phyloP scores from a whole-genome alignment of 2,329 filamentous ascomycete genomes.

The Phialocephala subalpina region DNA sequence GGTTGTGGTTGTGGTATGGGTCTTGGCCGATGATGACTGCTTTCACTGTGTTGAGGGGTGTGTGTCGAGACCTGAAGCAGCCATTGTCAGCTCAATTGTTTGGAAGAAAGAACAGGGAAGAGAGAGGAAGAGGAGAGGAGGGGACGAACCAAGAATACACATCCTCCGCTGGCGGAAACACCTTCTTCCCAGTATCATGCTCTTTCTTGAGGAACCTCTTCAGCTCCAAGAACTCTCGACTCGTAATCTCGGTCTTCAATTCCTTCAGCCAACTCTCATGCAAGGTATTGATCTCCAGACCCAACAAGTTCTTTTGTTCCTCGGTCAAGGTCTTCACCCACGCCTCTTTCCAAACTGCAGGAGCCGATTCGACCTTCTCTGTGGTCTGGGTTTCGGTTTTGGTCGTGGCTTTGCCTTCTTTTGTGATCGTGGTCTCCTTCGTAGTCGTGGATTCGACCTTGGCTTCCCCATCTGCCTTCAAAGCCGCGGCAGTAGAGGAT shows the following conservation, averaged over 20 bases:
- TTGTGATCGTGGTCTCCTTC: too few relatives aligned
- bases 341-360: conserved; percentile 68
- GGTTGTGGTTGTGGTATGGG: conserved; percentile 94
- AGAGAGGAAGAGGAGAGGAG: conserved; percentile 6
- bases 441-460: too few relatives aligned
- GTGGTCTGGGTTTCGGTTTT: too few relatives aligned
- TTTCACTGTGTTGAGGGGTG: conserved; percentile 87
- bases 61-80: conserved; percentile 82
- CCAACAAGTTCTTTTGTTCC: conserved; percentile 84
- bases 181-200: conserved; percentile 73
- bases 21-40: conserved; percentile 95
- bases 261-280: conserved; percentile 91
- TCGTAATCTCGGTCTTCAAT: conserved; percentile 85
- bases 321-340: conserved; percentile 83
- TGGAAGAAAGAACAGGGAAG: conserved; percentile 18
- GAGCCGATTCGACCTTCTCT: conserved; percentile 22
- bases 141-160: conserved; percentile 89
- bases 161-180: conserved; percentile 88
- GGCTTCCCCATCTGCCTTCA: too few relatives aligned
- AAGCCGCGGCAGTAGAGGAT: conserved; percentile 41
- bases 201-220: conserved; percentile 89
- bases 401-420: too few relatives aligned
- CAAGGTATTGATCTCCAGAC: conserved; percentile 91
- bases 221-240: conserved; percentile 82
- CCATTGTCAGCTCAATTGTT: conserved; percentile 29